Conservation (phyloP, 2,329 filamentous ascomycete genomes). For the Anthostomella pinea region DNA sequence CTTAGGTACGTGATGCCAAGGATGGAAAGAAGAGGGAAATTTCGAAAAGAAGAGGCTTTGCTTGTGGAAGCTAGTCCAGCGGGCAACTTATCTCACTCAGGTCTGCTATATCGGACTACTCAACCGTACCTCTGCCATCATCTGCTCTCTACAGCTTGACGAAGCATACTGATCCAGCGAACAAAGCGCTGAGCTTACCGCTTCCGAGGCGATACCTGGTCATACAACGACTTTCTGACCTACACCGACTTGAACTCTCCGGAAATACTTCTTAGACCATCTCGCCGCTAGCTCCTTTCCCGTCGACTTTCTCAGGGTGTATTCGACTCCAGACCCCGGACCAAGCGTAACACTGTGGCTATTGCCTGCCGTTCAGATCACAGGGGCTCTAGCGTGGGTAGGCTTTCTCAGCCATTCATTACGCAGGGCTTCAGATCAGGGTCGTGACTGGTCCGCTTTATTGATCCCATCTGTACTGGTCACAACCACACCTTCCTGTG, state of each 20-base stretch:
- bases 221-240: conserved; percentile 12
- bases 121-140: conserved; percentile 17
- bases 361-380: conserved; percentile 33
- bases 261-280: too few species aligned
- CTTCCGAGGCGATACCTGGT: conserved; percentile 17
- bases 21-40: conserved; percentile 18
- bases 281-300: background rate
- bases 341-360: conserved; percentile 26
- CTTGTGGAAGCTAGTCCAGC: too few species aligned
- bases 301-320: conserved; percentile 12
- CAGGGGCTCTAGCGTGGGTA: conserved; percentile 32
- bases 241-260: too few species aligned
- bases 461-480: conserved; percentile 35
- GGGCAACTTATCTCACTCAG: too few species aligned
- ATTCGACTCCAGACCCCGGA: conserved; percentile 17
- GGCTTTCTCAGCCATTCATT: conserved; percentile 37
- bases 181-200: conserved; percentile 21
- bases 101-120: too few species aligned
- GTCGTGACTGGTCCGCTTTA: conserved; percentile 39
- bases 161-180: conserved; percentile 15
- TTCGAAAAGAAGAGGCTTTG: conserved; percentile 19
- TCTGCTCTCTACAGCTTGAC: conserved; percentile 13
- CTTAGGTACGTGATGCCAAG: conserved; percentile 22
- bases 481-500: conserved; percentile 23
- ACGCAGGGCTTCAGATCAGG: conserved; percentile 32